Percentiles rank a stretch among this genome's conserved stretches.
These are phyloP conservation scores for Rheum nobile DNA, from an alignment of 148 eudicot genomes.

Conservation along the genomic window DNA sequence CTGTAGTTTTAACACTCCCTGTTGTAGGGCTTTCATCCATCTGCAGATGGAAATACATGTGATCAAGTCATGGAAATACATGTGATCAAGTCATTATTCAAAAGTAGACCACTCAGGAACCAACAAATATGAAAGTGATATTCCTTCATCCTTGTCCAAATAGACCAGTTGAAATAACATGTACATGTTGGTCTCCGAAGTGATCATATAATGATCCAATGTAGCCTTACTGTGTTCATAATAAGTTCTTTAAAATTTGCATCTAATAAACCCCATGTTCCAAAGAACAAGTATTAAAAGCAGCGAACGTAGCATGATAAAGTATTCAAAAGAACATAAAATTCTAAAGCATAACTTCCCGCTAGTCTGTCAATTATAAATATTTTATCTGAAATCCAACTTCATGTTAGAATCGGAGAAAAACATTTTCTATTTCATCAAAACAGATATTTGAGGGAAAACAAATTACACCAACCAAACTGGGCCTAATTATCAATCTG, in stretches of 20 bases:
- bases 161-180: background rate
- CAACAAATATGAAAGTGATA: background rate
- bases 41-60: slow-evolving; percentile 26
- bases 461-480: background rate
- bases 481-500: background rate
- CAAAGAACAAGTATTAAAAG: background rate
- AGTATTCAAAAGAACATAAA: background rate
- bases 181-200: background rate
- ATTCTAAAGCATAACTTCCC: background rate
- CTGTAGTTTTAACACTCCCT: slow-evolving; percentile 79
- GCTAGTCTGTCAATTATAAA: background rate
- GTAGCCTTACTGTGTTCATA: background rate
- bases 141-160: background rate
- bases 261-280: background rate
- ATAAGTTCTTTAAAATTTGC: background rate
- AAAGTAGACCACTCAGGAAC: background rate
- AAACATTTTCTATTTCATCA: background rate
- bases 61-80: background rate
- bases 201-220: background rate
- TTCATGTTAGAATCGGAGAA: background rate
- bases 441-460: background rate
- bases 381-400: background rate
- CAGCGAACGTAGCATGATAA: background rate
- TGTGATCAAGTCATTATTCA: background rate
- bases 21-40: slow-evolving; percentile 93